phyloP scores from a whole-genome alignment of 306 rosid species.

The Cucurbita ficifolia region DNA sequence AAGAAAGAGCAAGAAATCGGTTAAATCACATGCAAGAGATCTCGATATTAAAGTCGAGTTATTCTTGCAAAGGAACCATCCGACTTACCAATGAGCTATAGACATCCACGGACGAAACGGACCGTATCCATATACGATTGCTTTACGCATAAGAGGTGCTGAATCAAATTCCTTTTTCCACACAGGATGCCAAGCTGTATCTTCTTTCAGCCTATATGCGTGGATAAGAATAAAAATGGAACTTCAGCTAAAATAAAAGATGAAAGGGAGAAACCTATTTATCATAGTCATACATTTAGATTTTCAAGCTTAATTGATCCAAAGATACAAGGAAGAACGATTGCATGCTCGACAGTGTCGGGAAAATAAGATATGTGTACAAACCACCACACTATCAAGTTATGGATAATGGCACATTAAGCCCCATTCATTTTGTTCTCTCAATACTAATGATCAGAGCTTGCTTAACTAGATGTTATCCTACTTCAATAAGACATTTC shows the following conservation, averaged over 20 bases:
- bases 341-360: not conserved
- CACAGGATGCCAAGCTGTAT: slow-evolving; percentile 95
- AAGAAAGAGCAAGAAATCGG: not conserved
- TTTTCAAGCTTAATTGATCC: not conserved
- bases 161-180: slow-evolving; percentile 67
- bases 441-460: not conserved
- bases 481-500: too few relatives aligned
- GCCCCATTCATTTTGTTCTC: not conserved
- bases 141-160: slow-evolving; percentile 46
- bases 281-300: not conserved
- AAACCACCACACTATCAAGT: not conserved
- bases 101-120: slow-evolving; percentile 93
- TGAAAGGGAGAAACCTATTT: not conserved
- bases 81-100: slow-evolving; percentile 66
- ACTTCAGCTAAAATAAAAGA: not conserved
- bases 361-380: not conserved
- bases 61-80: not conserved
- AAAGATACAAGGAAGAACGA: not conserved
- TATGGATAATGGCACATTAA: not conserved
- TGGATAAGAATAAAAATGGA: slow-evolving; percentile 2
- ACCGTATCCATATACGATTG: slow-evolving; percentile 70
- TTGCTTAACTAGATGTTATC: not conserved
- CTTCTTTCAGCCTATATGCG: slow-evolving; percentile 56
- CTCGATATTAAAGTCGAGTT: not conserved
- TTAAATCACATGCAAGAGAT: not conserved